A percentile compares a stretch with the other conserved stretches of the same genome.
phyloP scores from a whole-genome alignment of 176 grass and related monocot genomes.

The Rhynchospora breviuscula region DNA sequence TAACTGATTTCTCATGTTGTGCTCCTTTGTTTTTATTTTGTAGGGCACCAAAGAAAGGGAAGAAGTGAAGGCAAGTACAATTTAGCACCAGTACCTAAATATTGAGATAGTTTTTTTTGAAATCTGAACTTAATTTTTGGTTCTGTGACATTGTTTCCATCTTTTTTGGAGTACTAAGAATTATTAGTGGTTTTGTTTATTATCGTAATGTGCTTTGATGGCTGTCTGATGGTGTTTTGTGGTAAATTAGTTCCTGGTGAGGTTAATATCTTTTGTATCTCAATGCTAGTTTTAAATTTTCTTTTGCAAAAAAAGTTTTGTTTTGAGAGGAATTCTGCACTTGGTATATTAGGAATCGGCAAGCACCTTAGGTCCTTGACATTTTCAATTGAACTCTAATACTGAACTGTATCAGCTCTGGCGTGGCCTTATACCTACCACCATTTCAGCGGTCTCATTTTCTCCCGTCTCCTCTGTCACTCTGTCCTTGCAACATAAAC shows the following conservation, averaged over 20 bases:
- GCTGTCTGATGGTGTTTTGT: constrained; percentile 3
- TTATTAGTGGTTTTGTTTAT: constrained; percentile 21
- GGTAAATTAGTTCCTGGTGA: background rate
- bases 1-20: background rate
- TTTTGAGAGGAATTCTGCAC: no score
- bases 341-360: no score
- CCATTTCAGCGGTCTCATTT: no score
- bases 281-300: background rate
- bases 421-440: no score
- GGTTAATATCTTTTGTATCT: no score
- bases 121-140: constrained; percentile 34
- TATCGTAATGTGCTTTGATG: constrained; percentile 13
- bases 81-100: constrained; percentile 17
- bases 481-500: no score
- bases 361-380: no score
- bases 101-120: constrained; percentile 17
- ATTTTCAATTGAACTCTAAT: no score
- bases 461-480: no score
- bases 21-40: background rate
- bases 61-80: constrained; percentile 39
- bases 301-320: no score
- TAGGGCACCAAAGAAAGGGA: constrained; percentile 42
- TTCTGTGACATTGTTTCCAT: constrained; percentile 21
- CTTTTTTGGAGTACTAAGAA: background rate
- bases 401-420: no score